These are phyloP conservation scores for Solanum rostratum DNA, from an alignment of 257 asterid genomes.

Conservation along the genomic window DNA sequence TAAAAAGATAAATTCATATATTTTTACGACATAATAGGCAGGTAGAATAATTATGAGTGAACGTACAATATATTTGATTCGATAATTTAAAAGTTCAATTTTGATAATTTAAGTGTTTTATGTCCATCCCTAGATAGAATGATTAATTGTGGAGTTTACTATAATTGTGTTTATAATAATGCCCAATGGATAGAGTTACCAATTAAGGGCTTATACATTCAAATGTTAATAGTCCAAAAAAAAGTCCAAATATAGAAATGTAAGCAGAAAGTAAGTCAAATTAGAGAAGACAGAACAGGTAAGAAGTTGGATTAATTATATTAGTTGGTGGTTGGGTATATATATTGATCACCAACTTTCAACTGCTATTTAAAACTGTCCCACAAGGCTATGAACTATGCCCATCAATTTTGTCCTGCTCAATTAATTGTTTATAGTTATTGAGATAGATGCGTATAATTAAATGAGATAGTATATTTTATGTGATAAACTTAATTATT, in stretches of 20 bases:
- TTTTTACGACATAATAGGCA: neutral
- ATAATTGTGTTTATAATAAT: neutral
- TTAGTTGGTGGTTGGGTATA: constrained; percentile 36
- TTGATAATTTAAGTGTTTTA: no score
- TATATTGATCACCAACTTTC: constrained; percentile 55
- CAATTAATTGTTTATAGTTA: constrained; percentile 24
- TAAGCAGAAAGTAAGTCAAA: neutral
- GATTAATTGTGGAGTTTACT: no score
- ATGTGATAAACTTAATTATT: no score
- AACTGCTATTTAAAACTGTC: constrained; percentile 27
- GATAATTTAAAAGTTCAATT: no score
- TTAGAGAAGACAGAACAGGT: neutral
- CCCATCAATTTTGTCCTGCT: constrained; percentile 19
- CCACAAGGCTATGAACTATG: neutral
- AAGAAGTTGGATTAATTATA: constrained; percentile 10
- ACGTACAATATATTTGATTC: no score
- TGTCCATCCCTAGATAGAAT: no score
- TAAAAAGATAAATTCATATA: no score
- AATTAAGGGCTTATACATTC: neutral
- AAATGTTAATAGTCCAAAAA: neutral
- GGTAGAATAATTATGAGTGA: neutral
- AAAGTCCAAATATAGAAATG: neutral
- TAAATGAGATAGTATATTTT: no score
- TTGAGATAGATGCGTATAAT: neutral
- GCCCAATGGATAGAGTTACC: constrained; percentile 4